Conservation (phyloP, 2,329 filamentous ascomycete species). For the Aspergillus fumigatiaffinis region DNA sequence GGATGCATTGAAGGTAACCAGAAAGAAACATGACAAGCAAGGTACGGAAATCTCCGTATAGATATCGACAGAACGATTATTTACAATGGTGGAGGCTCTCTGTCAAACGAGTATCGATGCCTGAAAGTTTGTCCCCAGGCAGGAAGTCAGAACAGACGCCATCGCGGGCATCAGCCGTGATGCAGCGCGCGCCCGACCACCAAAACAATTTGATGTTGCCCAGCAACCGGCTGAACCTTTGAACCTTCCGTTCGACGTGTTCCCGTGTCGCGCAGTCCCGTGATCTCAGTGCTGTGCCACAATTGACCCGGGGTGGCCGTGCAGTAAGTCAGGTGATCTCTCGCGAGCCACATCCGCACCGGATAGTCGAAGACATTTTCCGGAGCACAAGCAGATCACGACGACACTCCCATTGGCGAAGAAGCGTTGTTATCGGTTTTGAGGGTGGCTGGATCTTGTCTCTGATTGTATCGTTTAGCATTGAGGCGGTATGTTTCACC, state of each 20-base stretch:
- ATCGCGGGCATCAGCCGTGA: slow-evolving; percentile 7
- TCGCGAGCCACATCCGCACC: slow-evolving; percentile 12
- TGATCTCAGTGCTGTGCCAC: slow-evolving; percentile 7
- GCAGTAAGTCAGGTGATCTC: slow-evolving; percentile 13
- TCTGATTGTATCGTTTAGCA: neutral
- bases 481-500: slow-evolving; percentile 10
- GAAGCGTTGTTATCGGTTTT: neutral
- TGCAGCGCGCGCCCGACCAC: neutral
- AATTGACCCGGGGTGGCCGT: slow-evolving; percentile 13
- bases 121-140: neutral
- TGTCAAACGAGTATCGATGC: neutral
- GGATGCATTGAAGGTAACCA: neutral
- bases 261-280: slow-evolving; percentile 27
- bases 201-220: slow-evolving; percentile 30
- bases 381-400: slow-evolving; percentile 8
- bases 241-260: slow-evolving; percentile 34
- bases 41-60: neutral
- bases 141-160: slow-evolving; percentile 8
- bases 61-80: neutral
- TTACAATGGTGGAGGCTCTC: neutral
- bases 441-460: slow-evolving; percentile 6
- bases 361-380: slow-evolving; percentile 19
- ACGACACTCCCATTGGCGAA: slow-evolving; percentile 8
- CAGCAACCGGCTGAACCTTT: slow-evolving; percentile 46
- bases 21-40: neutral